Conservation (phyloP, 305 asterid species). For the Fraxinus sp. region DNA sequence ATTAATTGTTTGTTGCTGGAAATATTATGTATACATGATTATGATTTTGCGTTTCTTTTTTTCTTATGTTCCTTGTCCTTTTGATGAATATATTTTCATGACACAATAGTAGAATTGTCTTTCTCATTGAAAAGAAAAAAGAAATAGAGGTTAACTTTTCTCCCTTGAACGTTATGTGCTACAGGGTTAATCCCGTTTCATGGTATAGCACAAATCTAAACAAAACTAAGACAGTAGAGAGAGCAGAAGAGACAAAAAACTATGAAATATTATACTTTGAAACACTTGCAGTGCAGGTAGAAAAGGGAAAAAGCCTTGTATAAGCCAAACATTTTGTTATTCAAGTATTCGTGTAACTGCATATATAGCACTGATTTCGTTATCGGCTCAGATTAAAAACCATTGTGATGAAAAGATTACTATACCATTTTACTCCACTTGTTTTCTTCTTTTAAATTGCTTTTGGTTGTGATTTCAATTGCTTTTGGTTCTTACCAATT, state of each 20-base stretch:
- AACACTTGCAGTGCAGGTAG: background rate
- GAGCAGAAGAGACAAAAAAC: background rate
- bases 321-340: background rate
- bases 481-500: background rate
- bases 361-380: background rate
- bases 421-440: background rate
- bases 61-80: background rate
- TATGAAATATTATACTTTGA: background rate
- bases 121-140: background rate
- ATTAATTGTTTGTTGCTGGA: background rate
- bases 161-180: conserved; percentile 1
- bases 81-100: background rate
- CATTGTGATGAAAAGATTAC: background rate
- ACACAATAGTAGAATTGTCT: background rate
- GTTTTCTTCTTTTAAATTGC: background rate
- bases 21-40: background rate
- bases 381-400: background rate
- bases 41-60: background rate
- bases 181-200: background rate
- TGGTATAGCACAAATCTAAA: conserved; percentile 5
- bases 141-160: background rate
- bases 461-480: background rate
- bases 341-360: conserved; percentile 5
- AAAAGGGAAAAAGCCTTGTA: conserved; percentile 11
- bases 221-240: background rate